Conservation (phyloP, 2,329 filamentous ascomycete species). For the Coniochaeta ligniaria region DNA sequence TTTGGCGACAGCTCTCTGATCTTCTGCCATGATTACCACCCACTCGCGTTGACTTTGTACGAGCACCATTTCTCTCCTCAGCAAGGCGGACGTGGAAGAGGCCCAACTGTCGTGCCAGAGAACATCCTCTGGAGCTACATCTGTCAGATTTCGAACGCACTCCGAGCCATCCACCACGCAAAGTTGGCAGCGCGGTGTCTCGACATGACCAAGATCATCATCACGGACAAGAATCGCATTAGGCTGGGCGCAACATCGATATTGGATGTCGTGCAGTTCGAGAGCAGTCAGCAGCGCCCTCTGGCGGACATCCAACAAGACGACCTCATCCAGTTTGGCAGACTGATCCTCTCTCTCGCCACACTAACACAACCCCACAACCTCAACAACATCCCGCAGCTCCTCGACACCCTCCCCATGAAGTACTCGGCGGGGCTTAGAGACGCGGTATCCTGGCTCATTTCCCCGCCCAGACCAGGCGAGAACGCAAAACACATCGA, state of each 20-base stretch:
- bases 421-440: slow-evolving; percentile 73
- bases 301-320: slow-evolving; percentile 76
- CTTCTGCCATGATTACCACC: slow-evolving; percentile 89
- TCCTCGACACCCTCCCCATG: slow-evolving; percentile 66
- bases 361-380: slow-evolving; percentile 53
- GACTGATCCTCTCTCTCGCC: slow-evolving; percentile 74
- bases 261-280: slow-evolving; percentile 81
- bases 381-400: slow-evolving; percentile 56
- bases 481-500: slow-evolving; percentile 74
- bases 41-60: slow-evolving; percentile 79
- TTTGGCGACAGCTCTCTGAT: slow-evolving; percentile 95
- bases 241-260: slow-evolving; percentile 84
- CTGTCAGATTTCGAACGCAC: slow-evolving; percentile 79
- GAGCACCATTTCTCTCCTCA: slow-evolving; percentile 61
- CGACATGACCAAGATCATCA: slow-evolving; percentile 78
- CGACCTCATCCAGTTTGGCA: slow-evolving; percentile 79
- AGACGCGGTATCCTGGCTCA: slow-evolving; percentile 74
- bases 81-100: neutral
- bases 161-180: slow-evolving; percentile 76
- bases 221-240: slow-evolving; percentile 86
- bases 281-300: slow-evolving; percentile 53
- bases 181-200: slow-evolving; percentile 82
- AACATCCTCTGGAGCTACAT: slow-evolving; percentile 85
- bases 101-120: slow-evolving; percentile 50
- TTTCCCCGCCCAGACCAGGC: slow-evolving; percentile 51